Evolutionary conservation across 495 filamentous ascomycete genomes (phyloP), one percentile per base, ranked within the genome.

Genomic region (Daldinia grandis): DNA sequence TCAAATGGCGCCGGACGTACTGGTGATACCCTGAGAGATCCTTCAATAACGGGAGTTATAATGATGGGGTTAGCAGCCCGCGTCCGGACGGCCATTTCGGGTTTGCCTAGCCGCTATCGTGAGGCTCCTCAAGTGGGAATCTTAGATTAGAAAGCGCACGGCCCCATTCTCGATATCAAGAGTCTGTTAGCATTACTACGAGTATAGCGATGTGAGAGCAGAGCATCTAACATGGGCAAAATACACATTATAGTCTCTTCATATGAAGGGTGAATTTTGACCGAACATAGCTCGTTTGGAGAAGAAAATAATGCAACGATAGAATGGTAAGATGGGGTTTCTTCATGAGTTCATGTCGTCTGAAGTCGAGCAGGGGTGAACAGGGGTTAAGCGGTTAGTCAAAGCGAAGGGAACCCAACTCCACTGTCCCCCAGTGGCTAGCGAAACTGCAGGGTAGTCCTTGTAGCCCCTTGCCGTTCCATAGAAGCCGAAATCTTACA

Each of bases 391-490:
- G 68, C 64, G 64, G 64, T 25, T 72, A 72, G 62, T 57, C 5
- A 47, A 56, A 62, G 58, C 59, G 54, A 55, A 59, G 50, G 57
- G n/a, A 38, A 42, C 44, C 35, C 21, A 3, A 37, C 51, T 67
- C 62, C 63, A 71, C 63, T 49, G 37, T 24, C 27, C 38, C 9
- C 28, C 58, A 63, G 62, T 71, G 68, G 42, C 33, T 71, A 66
- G 47, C 69, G 59, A 72, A 72, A 72, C 69, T 61, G 21, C 58
- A 71, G 54, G 68, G 58, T 40, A 33, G 40, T 44, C 68, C 62
- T 62, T 31, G 38, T 60, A 19, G 7, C 50, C 35, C 44, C 42
- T 27, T 37, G 15, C 25, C 17, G 0, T 12, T 15, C 54, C 31
- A 58, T 58, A 14, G 15, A 54, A 61, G 30, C 40, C 47, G 47